These are phyloP conservation scores for Naegleria lovaniensis DNA, from an alignment of 208 protist species.

Conservation along the genomic window DNA sequence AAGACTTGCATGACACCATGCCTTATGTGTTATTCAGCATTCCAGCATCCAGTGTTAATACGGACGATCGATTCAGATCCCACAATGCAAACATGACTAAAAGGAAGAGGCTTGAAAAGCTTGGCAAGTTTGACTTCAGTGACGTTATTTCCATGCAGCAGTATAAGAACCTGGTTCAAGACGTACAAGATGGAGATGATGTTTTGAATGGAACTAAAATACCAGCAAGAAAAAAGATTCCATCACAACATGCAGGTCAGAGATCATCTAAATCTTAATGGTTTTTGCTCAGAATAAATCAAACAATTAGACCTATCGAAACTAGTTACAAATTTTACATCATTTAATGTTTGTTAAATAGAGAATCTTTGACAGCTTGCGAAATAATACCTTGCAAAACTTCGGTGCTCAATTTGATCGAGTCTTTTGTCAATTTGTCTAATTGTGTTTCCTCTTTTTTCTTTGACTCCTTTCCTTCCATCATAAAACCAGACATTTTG, in stretches of 20 bases:
- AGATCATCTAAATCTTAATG: neutral
- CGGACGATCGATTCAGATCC: neutral
- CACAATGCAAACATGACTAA: neutral
- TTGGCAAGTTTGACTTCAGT: neutral
- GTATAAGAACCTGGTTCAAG: neutral
- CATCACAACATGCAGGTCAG: neutral
- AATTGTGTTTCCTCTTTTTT: slow-evolving; percentile 16
- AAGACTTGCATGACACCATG: neutral
- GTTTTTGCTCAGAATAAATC: neutral
- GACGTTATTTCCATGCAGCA: neutral
- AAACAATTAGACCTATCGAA: neutral
- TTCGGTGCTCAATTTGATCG: slow-evolving; percentile 11
- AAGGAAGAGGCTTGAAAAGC: neutral
- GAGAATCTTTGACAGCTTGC: slow-evolving; percentile 3
- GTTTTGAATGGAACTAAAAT: neutral
- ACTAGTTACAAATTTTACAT: neutral
- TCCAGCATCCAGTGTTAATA: neutral
- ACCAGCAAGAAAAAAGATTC: neutral
- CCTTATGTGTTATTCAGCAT: neutral
- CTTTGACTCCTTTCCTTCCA: neutral
- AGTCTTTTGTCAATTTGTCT: neutral
- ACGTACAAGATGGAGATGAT: neutral
- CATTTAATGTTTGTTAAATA: slow-evolving; percentile 3
- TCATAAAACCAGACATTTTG: neutral
- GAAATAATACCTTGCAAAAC: neutral